A percentile compares a stretch with the other conserved stretches of the same genome.
Conservation (phyloP, 1,139 yeast genomes). For the Diutina pseudorugosa region DNA sequence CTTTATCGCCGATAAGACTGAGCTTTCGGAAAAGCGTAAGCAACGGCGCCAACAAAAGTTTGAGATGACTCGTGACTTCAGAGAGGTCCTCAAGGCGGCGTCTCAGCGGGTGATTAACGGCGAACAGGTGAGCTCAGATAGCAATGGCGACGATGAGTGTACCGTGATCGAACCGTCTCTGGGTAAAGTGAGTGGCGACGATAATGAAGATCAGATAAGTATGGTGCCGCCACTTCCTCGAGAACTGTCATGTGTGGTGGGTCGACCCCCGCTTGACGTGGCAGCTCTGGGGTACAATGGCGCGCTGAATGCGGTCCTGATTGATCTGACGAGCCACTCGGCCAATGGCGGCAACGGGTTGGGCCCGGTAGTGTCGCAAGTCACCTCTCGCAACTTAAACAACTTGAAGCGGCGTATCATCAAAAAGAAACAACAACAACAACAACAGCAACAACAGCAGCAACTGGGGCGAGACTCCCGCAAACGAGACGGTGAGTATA, state of each 20-base stretch:
- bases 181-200: neutral
- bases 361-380: constrained; percentile 57
- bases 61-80: constrained; percentile 28
- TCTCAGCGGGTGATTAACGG: neutral
- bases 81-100: constrained; percentile 11
- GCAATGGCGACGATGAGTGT: constrained; percentile 7
- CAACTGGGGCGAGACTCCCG: constrained; percentile 4
- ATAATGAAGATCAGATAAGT: neutral
- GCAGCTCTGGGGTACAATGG: constrained; percentile 75
- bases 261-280: constrained; percentile 28
- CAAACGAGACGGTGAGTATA: constrained; percentile 20
- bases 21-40: constrained; percentile 14
- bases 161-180: neutral
- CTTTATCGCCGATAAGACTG: constrained; percentile 36
- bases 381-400: constrained; percentile 53
- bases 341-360: constrained; percentile 46
- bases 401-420: constrained; percentile 43
- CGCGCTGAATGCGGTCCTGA: constrained; percentile 35
- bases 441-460: constrained; percentile 9
- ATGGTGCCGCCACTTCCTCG: neutral
- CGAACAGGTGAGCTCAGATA: constrained; percentile 9
- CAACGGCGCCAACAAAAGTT: constrained; percentile 13
- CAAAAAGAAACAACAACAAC: constrained; percentile 25
- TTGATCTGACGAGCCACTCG: constrained; percentile 31
- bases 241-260: neutral